phyloP scores from a whole-genome alignment of 2,329 filamentous ascomycete genomes.

The Davidsoniella virescens region DNA sequence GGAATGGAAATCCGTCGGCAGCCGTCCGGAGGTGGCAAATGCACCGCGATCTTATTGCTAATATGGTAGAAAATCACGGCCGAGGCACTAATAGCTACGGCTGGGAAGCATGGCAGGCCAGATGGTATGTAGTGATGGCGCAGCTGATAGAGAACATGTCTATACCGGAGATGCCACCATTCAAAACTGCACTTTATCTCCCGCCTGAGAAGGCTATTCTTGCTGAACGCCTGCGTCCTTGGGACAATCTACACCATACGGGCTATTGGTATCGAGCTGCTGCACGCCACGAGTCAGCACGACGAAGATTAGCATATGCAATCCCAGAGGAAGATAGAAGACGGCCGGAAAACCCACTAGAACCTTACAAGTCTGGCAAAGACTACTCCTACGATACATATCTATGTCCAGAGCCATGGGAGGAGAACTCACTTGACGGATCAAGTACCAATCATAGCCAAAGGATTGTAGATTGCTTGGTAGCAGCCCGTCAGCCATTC shows the following conservation, averaged over 20 bases:
- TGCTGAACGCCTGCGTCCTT: slow-evolving; percentile 42
- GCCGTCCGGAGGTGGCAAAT: slow-evolving; percentile 67
- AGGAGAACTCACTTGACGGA: slow-evolving; percentile 36
- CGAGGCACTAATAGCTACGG: slow-evolving; percentile 80
- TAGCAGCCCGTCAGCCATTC: slow-evolving; percentile 37
- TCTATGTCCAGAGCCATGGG: slow-evolving; percentile 46
- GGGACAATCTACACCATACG: slow-evolving; percentile 47
- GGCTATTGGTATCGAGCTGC: slow-evolving; percentile 52
- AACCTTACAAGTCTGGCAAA: slow-evolving; percentile 29
- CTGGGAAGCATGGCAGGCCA: slow-evolving; percentile 85
- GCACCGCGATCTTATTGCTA: slow-evolving; percentile 57
- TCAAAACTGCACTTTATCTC: slow-evolving; percentile 31
- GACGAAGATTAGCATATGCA: slow-evolving; percentile 35
- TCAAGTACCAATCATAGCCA: slow-evolving; percentile 37
- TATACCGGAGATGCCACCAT: slow-evolving; percentile 32
- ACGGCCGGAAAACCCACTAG: slow-evolving; percentile 31
- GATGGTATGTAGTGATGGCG: slow-evolving; percentile 49
- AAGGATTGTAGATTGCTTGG: slow-evolving; percentile 36
- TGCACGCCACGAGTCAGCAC: slow-evolving; percentile 37
- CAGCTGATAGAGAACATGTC: slow-evolving; percentile 39
- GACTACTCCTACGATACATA: slow-evolving; percentile 48
- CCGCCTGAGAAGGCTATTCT: slow-evolving; percentile 41
- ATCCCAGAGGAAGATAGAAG: slow-evolving; percentile 45
- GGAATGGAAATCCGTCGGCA: slow-evolving; percentile 60
- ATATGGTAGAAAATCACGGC: slow-evolving; percentile 67